Evolutionary conservation across 805 yeast genomes (phyloP).

Genomic region (Hanseniaspora taiwanica): DNA sequence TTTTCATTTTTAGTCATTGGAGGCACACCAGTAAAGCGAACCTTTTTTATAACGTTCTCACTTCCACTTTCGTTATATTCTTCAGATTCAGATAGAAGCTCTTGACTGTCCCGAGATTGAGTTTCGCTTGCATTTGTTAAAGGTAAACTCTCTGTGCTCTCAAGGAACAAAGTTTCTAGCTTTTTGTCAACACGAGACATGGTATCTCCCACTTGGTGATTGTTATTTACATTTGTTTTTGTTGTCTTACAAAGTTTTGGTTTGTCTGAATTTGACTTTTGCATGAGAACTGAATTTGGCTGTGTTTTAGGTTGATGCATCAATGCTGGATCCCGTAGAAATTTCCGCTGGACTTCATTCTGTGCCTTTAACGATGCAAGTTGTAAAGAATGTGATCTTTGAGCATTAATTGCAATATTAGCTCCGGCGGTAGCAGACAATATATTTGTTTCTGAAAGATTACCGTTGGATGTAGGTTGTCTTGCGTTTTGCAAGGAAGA

Average conservation of each 20-base stretch:
- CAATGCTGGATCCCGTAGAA: background rate
- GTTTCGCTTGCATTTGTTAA: no score
- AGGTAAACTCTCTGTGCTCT: no score
- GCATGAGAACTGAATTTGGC: background rate
- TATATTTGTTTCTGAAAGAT: background rate
- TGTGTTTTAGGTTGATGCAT: background rate
- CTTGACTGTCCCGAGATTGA: no score
- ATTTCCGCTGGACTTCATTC: background rate
- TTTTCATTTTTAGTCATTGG: slow-evolving; percentile 21
- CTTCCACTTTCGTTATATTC: background rate
- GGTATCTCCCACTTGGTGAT: no score
- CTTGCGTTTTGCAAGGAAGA: slow-evolving; percentile 17
- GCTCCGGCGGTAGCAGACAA: background rate
- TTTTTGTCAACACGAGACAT: no score
- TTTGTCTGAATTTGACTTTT: background rate
- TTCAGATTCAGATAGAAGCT: background rate
- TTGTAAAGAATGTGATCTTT: background rate
- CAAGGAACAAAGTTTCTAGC: no score
- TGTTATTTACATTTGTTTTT: no score
- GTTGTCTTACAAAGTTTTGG: no score
- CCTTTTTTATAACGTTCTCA: slow-evolving; percentile 14
- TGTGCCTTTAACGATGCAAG: background rate
- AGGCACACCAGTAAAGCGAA: slow-evolving; percentile 24
- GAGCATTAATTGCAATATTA: background rate
- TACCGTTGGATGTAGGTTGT: background rate